Evolutionary conservation across 768 basidiomycete species (phyloP).

Genomic region (Myochromella boudieri): DNA sequence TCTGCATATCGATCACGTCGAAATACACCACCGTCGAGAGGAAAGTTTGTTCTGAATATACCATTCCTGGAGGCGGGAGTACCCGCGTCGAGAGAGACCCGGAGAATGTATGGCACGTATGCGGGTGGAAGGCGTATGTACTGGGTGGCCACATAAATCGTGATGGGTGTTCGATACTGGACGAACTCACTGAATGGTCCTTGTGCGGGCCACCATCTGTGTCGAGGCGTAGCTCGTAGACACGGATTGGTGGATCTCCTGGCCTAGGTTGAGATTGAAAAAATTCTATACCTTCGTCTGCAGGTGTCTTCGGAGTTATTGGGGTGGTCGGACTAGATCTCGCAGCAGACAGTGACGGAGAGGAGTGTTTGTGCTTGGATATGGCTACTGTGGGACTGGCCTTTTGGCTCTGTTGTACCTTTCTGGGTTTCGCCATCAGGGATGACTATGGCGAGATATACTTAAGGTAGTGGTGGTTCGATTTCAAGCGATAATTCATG

Average conservation of each 20-base stretch:
- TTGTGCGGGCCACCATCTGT: slow-evolving; percentile 89
- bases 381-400: slow-evolving; percentile 30
- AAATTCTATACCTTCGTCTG: slow-evolving; percentile 90
- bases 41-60: slow-evolving; percentile 95
- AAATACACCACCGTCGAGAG: slow-evolving; percentile 88
- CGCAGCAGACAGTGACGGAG: slow-evolving; percentile 24
- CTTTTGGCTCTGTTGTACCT: slow-evolving; percentile 23
- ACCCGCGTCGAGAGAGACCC: slow-evolving; percentile 90
- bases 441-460: slow-evolving; percentile 5
- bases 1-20: slow-evolving; percentile 72
- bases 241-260: slow-evolving; percentile 67
- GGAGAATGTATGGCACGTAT: slow-evolving; percentile 82
- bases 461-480: slow-evolving; percentile 11
- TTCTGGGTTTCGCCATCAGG: slow-evolving; percentile 25
- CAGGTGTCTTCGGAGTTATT: slow-evolving; percentile 81
- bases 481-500: too few relatives aligned
- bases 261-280: slow-evolving; percentile 58
- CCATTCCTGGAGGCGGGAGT: slow-evolving; percentile 90
- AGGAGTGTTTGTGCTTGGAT: slow-evolving; percentile 25
- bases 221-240: slow-evolving; percentile 86
- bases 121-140: slow-evolving; percentile 97
- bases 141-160: slow-evolving; percentile 38
- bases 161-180: background rate
- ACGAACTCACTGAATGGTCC: slow-evolving; percentile 69
- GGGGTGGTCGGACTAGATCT: slow-evolving; percentile 28